Evolutionary conservation across 2,329 filamentous ascomycete species (phyloP).

Genomic region (Hymenoscyphus fructigenus): DNA sequence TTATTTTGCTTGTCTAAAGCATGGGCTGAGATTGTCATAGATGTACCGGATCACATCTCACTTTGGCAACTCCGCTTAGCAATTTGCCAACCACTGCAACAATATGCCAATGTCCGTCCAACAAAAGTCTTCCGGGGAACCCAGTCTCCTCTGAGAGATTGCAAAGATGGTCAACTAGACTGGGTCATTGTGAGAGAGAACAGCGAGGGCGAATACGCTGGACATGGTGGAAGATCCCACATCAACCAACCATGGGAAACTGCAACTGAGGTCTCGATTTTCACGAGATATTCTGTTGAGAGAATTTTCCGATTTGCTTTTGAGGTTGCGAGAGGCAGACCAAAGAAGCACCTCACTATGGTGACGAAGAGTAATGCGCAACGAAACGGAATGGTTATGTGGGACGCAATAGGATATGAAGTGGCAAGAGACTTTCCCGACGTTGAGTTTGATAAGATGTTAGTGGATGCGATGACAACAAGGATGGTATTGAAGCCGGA

Average conservation of each 20-base stretch:
- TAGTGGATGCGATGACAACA: slow-evolving; percentile 38
- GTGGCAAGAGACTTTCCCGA: slow-evolving; percentile 58
- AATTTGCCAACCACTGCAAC: slow-evolving; percentile 62
- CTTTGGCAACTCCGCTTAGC: slow-evolving; percentile 64
- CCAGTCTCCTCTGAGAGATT: slow-evolving; percentile 51
- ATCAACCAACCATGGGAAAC: slow-evolving; percentile 55
- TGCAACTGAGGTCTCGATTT: slow-evolving; percentile 62
- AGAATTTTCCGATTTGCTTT: slow-evolving; percentile 64
- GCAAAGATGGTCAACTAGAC: slow-evolving; percentile 50
- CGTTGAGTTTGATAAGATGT: slow-evolving; percentile 55
- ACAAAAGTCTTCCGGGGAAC: slow-evolving; percentile 59
- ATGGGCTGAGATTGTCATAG: slow-evolving; percentile 31
- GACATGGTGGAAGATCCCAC: slow-evolving; percentile 56
- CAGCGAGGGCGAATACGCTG: slow-evolving; percentile 55
- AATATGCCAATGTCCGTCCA: slow-evolving; percentile 66
- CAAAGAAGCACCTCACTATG: slow-evolving; percentile 58
- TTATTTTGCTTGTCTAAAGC: background rate
- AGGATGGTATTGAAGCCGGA: slow-evolving; percentile 60
- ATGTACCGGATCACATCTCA: slow-evolving; percentile 65
- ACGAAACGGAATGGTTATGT: slow-evolving; percentile 59
- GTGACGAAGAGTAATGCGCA: slow-evolving; percentile 68
- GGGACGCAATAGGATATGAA: slow-evolving; percentile 60
- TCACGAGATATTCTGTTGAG: slow-evolving; percentile 59
- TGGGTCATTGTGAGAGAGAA: slow-evolving; percentile 69
- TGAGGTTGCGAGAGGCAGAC: slow-evolving; percentile 50